Evolutionary conservation across 2,329 filamentous ascomycete species (phyloP).

Genomic region (Hypoxylon sp.): DNA sequence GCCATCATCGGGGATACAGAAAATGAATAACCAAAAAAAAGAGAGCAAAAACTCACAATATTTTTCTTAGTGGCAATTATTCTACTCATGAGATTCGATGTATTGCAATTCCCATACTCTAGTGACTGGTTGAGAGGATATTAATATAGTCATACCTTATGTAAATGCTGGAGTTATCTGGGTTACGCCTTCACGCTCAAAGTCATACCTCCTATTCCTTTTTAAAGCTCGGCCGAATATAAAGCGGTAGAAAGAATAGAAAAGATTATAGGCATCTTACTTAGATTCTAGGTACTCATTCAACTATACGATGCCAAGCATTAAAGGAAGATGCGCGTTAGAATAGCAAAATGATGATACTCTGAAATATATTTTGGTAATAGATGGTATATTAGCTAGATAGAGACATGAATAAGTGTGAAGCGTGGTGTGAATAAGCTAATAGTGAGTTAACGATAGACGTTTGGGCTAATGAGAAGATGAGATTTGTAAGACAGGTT

Average conservation of each 20-base stretch:
- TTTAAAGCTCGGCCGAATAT: not conserved
- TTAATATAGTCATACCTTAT: no score
- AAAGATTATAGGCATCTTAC: not conserved
- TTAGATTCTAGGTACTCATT: not conserved
- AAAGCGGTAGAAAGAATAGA: not conserved
- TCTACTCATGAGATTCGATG: no score
- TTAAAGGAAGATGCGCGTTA: not conserved
- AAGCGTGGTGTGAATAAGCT: conserved; percentile 8
- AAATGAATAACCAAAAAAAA: conserved; percentile 1
- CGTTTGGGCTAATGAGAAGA: conserved; percentile 21
- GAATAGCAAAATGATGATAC: not conserved
- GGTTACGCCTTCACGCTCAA: no score
- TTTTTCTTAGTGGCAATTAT: not conserved
- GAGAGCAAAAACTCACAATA: not conserved
- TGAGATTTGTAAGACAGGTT: conserved; percentile 9
- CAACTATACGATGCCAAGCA: not conserved
- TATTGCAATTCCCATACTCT: no score
- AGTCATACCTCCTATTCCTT: no score
- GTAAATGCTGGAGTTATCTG: no score
- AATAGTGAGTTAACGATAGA: conserved; percentile 22
- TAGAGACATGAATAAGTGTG: conserved; percentile 6
- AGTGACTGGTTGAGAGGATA: no score
- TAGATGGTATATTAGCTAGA: conserved; percentile 19
- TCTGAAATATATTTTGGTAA: conserved; percentile 14
- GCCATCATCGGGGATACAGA: not conserved